Evolutionary conservation across 2,329 filamentous ascomycete species (phyloP).

Genomic region (Sporothrix pallida): DNA sequence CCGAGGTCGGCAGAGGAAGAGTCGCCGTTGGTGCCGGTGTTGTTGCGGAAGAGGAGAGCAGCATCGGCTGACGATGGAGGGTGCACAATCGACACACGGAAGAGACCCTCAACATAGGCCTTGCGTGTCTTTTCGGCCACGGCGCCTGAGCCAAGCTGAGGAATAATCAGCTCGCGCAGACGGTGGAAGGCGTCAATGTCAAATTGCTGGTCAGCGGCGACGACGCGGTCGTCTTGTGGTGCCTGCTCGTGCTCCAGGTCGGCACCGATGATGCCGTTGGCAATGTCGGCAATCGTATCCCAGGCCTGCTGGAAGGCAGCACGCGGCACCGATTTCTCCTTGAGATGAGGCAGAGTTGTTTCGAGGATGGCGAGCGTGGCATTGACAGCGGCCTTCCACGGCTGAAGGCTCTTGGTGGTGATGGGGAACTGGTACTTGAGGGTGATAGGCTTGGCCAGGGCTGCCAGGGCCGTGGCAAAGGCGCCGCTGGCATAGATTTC

Average conservation of each 20-base stretch:
- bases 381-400: constrained; percentile 82
- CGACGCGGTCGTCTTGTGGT: constrained; percentile 46
- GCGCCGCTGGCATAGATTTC: constrained; percentile 74
- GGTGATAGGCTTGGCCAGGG: constrained; percentile 71
- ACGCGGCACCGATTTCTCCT: constrained; percentile 54
- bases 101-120: constrained; percentile 75
- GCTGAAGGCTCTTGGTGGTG: constrained; percentile 70
- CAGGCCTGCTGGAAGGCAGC: constrained; percentile 66
- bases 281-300: constrained; percentile 68
- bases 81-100: constrained; percentile 83
- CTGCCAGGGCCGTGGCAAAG: constrained; percentile 67
- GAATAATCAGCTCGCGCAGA: constrained; percentile 74
- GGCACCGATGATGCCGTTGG: constrained; percentile 72
- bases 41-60: constrained; percentile 60
- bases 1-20: constrained; percentile 49
- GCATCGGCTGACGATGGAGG: constrained; percentile 61
- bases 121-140: constrained; percentile 72
- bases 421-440: constrained; percentile 82
- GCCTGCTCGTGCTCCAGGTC: constrained; percentile 58
- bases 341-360: constrained; percentile 66
- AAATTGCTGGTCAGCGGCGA: constrained; percentile 75
- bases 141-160: constrained; percentile 68
- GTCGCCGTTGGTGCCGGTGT: constrained; percentile 43
- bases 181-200: constrained; percentile 77
- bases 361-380: constrained; percentile 72